Base-by-base conservation (phyloP, 2,329 filamentous ascomycete genomes). In the Cordyceps fumosorosea region DNA sequence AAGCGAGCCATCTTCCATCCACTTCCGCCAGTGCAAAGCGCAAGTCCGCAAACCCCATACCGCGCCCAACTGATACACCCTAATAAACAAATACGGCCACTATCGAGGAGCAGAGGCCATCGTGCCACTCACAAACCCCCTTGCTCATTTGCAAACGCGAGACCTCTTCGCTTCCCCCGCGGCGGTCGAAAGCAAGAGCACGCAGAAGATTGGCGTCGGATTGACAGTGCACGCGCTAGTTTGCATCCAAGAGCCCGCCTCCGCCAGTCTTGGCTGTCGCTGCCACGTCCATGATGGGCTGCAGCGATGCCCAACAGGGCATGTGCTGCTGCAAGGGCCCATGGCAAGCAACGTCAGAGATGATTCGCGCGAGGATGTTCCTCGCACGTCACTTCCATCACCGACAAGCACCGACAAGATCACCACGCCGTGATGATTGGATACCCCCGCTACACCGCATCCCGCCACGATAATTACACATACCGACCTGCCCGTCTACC, bases 261-360 rank as follows among this genome's bases (percentile, higher is more conserved):
- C 48, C 57, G 32, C 48, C 24, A 45, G 24, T 60, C 57, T 60
- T 60, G 57, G 52, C 57, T 37, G 48, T 60, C 26, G 22, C 34
- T 53, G 37, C 48, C 48, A 52, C 37, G 34, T 51, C 56, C 18
- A 22, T 2, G 56, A 51, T 59, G 20, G 5, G 24, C 42, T 52
- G 50, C 37, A 53, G 26, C 37, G 57, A 40, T 53, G 56, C 56
- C 56, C 56, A 58, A 58, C 56, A 32, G 22, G 56, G 47, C 20
- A 51, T 26, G 16, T 26, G 34, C 56, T 58, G 47, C 45, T 58
- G 47, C 45, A 58, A 45, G 47, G 45, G 32, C 56, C 56, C 20
- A 24, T 37, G 22, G 22, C 45, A 47, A 20, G 29, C 54, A 32
- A 50, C 14, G 55, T 58, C 56, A 50, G 56, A 51, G 22, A 47